Percentiles rank a stretch among this genome's conserved stretches.
These are phyloP conservation scores for Clavispora santaluciae DNA, from an alignment of 805 yeast genomes.

Conservation along the genomic window DNA sequence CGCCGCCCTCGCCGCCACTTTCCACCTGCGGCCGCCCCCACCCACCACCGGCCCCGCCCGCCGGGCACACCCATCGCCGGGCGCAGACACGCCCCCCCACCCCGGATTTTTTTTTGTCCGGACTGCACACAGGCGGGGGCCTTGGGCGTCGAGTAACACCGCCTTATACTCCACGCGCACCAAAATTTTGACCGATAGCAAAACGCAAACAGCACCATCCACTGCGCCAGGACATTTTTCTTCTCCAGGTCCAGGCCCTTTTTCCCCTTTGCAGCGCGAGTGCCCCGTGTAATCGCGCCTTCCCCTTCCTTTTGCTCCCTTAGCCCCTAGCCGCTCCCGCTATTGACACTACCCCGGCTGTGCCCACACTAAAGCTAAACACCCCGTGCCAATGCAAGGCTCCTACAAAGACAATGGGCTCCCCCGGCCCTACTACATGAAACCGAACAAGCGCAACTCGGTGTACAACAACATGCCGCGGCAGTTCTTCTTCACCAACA, in stretches of 20 bases:
- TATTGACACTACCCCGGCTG: neutral
- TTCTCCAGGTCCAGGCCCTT: neutral
- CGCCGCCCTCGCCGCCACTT: no score
- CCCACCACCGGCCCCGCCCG: no score
- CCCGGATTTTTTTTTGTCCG: neutral
- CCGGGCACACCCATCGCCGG: no score
- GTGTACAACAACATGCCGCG: constrained; percentile 32
- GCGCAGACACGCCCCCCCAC: no score
- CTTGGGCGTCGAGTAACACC: neutral
- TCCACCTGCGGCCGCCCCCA: no score
- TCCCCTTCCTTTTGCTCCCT: neutral
- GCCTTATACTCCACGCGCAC: no score
- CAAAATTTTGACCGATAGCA: neutral
- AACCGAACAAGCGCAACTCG: constrained; percentile 33
- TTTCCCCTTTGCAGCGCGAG: neutral
- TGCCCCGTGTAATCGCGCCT: neutral
- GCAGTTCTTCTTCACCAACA: constrained; percentile 31
- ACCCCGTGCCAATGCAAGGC: constrained; percentile 34
- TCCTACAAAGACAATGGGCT: constrained; percentile 38
- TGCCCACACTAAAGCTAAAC: neutral
- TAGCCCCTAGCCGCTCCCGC: neutral
- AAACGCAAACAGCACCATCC: neutral
- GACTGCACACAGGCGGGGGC: neutral
- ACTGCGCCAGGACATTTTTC: neutral
- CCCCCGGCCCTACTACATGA: constrained; percentile 45